Evolutionary conservation across 73 alveolate species (phyloP), one percentile per base, ranked within the genome.

Genomic region (Tetrahymena malaccensis): DNA sequence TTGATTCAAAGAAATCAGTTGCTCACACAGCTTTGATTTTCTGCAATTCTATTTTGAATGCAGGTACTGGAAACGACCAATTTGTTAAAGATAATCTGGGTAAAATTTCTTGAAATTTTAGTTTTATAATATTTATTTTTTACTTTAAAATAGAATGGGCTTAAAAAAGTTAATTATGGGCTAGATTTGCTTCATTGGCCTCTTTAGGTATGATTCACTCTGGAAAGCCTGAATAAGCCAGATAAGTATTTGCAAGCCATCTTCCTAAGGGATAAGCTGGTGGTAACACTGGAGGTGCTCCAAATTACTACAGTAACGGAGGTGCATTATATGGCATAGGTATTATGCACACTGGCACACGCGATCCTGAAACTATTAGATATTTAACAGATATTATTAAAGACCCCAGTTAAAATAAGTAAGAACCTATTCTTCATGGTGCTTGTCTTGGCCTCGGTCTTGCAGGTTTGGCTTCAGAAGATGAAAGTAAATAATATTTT

Each of bases 391-490:
- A 37, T 35, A 85, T 55, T 34, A 56, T 85, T 21, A 43, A 34
- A 34, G 97, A 95, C 43, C 94, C 93, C 7, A 4, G 34, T 50
- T 43, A 85, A 85, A 50, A 89, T 22, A 94, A 97, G 89, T 97
- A 98, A 85, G 99, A 98, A 85, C 96, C 98, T 22, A 95, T 98
- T 95, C 98, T 98, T 85, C 99, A 98, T 96, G 99, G 99, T 37
- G 98, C 98, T 50, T 97, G 98, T 96, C 97, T 98, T 56, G 99
- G 99, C 25, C 95, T 98, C 12, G 99, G 99, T 27, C 97, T 98
- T 50, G 97, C 97, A 8, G 99, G 98, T 15, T 97, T 98, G 98
- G 99, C 99, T 7, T 97, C 99, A 6, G 97, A 98, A 83, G 98
- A 98, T 94, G 97, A 96, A 55, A 96, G 94, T 43, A 95, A 97